Evolutionary conservation across 1,284 basidiomycete genomes (phyloP), one percentile per base, ranked within the genome.

Genomic region (Trichosporon sp.): DNA sequence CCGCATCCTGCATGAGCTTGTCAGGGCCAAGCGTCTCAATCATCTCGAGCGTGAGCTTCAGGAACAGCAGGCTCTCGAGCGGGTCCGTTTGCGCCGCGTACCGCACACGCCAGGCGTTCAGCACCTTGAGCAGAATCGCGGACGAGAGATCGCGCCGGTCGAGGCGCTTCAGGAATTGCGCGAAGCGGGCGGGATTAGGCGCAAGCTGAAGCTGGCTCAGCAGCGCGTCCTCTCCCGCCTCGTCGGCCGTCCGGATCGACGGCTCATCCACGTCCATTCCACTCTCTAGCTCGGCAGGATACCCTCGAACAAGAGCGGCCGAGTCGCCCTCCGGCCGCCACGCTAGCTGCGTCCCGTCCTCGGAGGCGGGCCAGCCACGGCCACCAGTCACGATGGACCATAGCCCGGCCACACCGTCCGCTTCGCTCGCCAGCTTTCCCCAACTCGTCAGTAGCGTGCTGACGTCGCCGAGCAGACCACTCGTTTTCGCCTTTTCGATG

Each of bases 31-130:
- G 81, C 58, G 88, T 86, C 2, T 87, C 85, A 75, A 94, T 91
- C 85, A 95, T 90, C 75, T 90, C 88, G 72, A 93, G 85, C 27
- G 92, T 88, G 35, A 95, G 84, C 76, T 93, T 91, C 23, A 95
- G 85, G 74, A 89, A 89, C 2, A 91, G 84, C 29, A 95, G 73
- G 70, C 58, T 76, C 74, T 70, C 60, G 18, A 79, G 31, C 35
- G 76, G 21, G 83, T 81, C 25, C 77, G 74, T 73, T 86, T 87
- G 62, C 84, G 71, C 60, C 13, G 66, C 38, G 11, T 75, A 65
- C 7, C 80, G 75, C 11, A 79, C 85, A 27, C 88, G 87, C 79
- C 94, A 92, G 6, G 84, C 85, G 76, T 92, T 90, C 7, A 96
- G 84, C 25, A 92, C 84, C 67, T 85, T 85, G 12, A 94, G 86